phyloP scores from a whole-genome alignment of 257 asterid genomes.

The Coffea eugenioides region DNA sequence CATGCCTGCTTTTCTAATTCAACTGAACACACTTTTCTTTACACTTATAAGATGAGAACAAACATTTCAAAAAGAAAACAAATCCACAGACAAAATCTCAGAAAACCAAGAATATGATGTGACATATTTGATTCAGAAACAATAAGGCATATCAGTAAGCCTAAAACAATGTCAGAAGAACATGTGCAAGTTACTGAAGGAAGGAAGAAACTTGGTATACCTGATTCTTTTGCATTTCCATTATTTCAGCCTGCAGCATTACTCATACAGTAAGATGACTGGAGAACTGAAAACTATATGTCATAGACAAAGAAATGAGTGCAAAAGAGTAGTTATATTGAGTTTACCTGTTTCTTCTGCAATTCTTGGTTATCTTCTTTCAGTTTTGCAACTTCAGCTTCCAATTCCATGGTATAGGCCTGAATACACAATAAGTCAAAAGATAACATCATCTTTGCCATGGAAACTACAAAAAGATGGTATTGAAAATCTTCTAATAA shows the following conservation, averaged over 20 bases:
- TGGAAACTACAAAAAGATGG: neutral
- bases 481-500: neutral
- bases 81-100: neutral
- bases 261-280: neutral
- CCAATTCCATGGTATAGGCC: slow-evolving; percentile 89
- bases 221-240: slow-evolving; percentile 58
- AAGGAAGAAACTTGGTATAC: slow-evolving; percentile 18
- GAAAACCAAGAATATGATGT: neutral
- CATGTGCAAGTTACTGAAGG: neutral
- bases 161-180: neutral
- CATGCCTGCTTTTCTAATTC: neutral
- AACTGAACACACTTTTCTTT: neutral
- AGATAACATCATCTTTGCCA: neutral
- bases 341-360: slow-evolving; percentile 64
- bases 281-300: neutral
- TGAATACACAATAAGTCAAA: slow-evolving; percentile 15
- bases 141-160: neutral
- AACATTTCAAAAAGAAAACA: neutral
- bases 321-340: neutral
- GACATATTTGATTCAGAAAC: neutral
- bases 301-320: neutral
- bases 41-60: neutral
- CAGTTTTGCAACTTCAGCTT: slow-evolving; percentile 83
- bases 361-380: slow-evolving; percentile 82
- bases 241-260: slow-evolving; percentile 33